Conservation (phyloP, 2,329 filamentous ascomycete species). For the Pyrenophora graminea region DNA sequence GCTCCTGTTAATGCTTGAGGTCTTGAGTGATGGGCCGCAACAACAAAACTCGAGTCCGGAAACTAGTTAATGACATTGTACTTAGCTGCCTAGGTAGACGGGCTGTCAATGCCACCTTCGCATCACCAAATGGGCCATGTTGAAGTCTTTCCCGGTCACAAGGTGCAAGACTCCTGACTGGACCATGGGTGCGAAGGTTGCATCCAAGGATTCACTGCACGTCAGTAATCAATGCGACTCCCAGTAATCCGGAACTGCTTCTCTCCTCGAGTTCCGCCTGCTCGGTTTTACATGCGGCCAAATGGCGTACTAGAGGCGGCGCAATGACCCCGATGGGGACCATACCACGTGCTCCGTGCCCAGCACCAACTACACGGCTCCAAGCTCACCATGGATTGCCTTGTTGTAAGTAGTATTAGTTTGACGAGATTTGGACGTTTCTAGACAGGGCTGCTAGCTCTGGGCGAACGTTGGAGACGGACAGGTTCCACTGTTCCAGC, state of each 20-base stretch:
- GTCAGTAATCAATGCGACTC: not conserved
- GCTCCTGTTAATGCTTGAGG: not conserved
- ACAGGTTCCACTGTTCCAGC: not conserved
- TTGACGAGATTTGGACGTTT: not conserved
- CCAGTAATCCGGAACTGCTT: not conserved
- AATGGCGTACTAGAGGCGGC: not conserved
- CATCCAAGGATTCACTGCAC: not conserved
- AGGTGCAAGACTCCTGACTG: not conserved
- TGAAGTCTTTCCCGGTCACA: not conserved
- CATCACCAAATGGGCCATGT: not conserved
- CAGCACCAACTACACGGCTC: not conserved
- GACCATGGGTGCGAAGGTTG: not conserved
- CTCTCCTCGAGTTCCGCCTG: not conserved
- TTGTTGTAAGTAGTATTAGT: not conserved
- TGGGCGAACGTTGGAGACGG: conserved; percentile 1
- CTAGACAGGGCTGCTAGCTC: conserved; percentile 1
- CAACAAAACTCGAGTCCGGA: not conserved
- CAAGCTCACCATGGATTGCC: too few species aligned
- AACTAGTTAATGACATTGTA: not conserved
- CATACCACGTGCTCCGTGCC: not conserved
- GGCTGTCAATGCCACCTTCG: not conserved
- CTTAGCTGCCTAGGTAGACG: not conserved
- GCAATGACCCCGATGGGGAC: not conserved
- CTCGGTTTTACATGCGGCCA: conserved; percentile 6
- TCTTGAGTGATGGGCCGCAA: not conserved